These are phyloP conservation scores for Lichtheimia hyalospora DNA, from an alignment of 371 early-diverging fungal species.

Conservation along the genomic window DNA sequence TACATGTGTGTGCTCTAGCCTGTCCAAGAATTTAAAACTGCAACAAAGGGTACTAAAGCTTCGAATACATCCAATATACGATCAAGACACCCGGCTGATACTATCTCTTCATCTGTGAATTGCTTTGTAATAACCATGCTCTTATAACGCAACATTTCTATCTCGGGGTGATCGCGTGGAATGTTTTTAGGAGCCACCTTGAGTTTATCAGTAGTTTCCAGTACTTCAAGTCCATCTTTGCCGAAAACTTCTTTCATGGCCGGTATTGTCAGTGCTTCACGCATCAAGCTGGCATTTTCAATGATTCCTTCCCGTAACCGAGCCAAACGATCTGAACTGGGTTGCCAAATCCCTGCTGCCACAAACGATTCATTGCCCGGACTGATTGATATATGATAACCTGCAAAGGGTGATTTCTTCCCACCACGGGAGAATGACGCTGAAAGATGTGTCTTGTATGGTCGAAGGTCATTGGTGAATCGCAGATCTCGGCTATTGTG, in stretches of 20 bases:
- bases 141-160: slow-evolving; percentile 47
- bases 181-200: slow-evolving; percentile 48
- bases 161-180: slow-evolving; percentile 52
- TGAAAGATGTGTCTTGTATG: slow-evolving; percentile 50
- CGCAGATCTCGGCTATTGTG: slow-evolving; percentile 52
- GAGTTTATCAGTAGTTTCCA: slow-evolving; percentile 30
- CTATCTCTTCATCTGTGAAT: slow-evolving; percentile 45
- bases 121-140: slow-evolving; percentile 43
- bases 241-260: slow-evolving; percentile 47
- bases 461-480: slow-evolving; percentile 57
- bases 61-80: slow-evolving; percentile 44
- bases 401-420: slow-evolving; percentile 47
- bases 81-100: slow-evolving; percentile 49
- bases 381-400: slow-evolving; percentile 44
- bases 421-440: slow-evolving; percentile 54
- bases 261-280: slow-evolving; percentile 43
- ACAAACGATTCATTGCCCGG: slow-evolving; percentile 40
- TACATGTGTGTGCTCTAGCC: slow-evolving; percentile 25
- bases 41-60: slow-evolving; percentile 54
- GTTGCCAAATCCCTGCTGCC: slow-evolving; percentile 54
- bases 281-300: slow-evolving; percentile 38
- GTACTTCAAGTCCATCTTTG: slow-evolving; percentile 32
- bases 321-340: slow-evolving; percentile 22
- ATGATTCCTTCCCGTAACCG: slow-evolving; percentile 47
- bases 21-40: slow-evolving; percentile 57